Evolutionary conservation across 2,329 filamentous ascomycete species (phyloP).

Genomic region (Xylariaceae sp.): DNA sequence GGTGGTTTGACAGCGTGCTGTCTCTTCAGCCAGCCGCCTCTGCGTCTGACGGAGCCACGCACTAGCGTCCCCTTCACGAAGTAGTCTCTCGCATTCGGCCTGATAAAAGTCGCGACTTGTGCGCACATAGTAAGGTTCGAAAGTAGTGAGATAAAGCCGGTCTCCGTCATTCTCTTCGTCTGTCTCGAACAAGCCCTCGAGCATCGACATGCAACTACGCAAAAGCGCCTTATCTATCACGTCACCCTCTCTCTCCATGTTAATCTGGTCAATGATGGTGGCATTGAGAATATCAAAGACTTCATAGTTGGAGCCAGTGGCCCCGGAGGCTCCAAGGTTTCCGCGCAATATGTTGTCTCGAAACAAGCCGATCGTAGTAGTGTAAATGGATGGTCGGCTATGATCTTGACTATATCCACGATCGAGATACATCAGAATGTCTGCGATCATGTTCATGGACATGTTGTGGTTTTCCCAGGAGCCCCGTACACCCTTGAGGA

Average conservation of each 20-base stretch:
- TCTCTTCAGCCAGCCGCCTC: constrained; percentile 79
- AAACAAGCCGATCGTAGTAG: constrained; percentile 85
- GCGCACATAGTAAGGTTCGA: constrained; percentile 79
- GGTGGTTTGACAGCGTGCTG: constrained; percentile 81
- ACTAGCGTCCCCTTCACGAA: constrained; percentile 80
- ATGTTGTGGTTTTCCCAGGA: constrained; percentile 90
- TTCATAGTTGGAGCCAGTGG: constrained; percentile 51
- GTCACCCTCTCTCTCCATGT: constrained; percentile 90
- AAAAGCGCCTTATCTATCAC: constrained; percentile 84
- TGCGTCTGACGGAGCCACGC: constrained; percentile 81
- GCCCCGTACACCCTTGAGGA: constrained; percentile 76
- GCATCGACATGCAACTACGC: constrained; percentile 85
- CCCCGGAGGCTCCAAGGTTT: constrained; percentile 51
- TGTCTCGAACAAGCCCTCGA: constrained; percentile 85
- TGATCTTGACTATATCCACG: constrained; percentile 77
- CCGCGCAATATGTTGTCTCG: constrained; percentile 82
- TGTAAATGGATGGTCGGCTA: constrained; percentile 79
- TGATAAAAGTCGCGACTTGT: constrained; percentile 78
- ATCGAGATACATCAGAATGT: constrained; percentile 98
- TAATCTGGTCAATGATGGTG: constrained; percentile 87
- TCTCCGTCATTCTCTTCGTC: constrained; percentile 77
- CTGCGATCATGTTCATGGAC: constrained; percentile 95
- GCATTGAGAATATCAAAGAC: constrained; percentile 79
- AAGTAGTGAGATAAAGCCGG: constrained; percentile 83
- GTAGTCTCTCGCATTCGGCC: constrained; percentile 73